A percentile compares a stretch with the other conserved stretches of the same genome.
Evolutionary conservation across 2,329 filamentous ascomycete species (phyloP).

Genomic region (Colletotrichum viniferum): DNA sequence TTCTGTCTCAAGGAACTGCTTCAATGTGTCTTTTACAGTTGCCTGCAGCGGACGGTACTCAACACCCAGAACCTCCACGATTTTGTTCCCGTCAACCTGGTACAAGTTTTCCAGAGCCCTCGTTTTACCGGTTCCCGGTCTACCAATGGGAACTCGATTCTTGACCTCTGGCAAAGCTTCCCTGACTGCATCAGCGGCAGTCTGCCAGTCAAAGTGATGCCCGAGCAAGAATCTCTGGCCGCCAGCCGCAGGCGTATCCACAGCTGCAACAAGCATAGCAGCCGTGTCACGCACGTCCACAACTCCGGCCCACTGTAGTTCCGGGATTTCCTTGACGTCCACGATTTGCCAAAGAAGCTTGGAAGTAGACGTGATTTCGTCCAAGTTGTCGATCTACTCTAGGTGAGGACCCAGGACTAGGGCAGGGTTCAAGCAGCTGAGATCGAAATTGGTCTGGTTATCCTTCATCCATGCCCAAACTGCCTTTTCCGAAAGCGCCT

Average conservation of each 20-base stretch:
- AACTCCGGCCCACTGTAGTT: constrained; percentile 27
- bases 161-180: background rate
- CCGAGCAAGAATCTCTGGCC: background rate
- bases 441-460: constrained; percentile 35
- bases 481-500: background rate
- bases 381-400: constrained; percentile 29
- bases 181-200: background rate
- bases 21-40: constrained; percentile 33
- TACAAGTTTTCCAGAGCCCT: background rate
- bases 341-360: constrained; percentile 36
- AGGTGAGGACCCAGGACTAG: constrained; percentile 35
- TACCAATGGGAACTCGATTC: background rate
- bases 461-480: constrained; percentile 28
- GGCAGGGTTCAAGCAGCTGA: constrained; percentile 26
- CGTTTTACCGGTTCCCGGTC: background rate
- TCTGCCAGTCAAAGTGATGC: background rate
- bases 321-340: constrained; percentile 26
- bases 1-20: constrained; percentile 35
- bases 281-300: constrained; percentile 40
- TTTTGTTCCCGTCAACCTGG: constrained; percentile 27
- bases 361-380: constrained; percentile 32
- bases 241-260: background rate
- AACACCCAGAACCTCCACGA: constrained; percentile 34
- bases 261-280: background rate
- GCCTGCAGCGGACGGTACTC: constrained; percentile 35